Base-by-base conservation (phyloP, 2,329 filamentous ascomycete genomes). In the Pestalotiopsis sp. region DNA sequence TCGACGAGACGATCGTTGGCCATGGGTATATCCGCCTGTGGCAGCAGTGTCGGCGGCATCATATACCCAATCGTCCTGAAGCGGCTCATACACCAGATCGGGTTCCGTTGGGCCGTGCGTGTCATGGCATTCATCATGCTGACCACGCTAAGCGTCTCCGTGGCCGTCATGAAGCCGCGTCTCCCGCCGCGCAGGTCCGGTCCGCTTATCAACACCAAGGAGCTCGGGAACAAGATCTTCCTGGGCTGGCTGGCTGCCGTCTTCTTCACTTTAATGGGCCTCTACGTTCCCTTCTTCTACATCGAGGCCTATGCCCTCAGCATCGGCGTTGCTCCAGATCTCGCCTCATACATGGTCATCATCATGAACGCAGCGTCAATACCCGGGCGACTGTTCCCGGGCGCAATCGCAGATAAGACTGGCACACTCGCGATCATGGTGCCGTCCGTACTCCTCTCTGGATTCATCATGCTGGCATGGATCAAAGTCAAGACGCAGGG, bases 91-190 rank as follows among this genome's bases (percentile, higher is more conserved):
- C 78, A 78, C 1, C 72, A 69, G 25, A 75, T 85, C 36, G 84
- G 83, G 2, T 86, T 84, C 73, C 73, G 73, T 2, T 85, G 83
- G 83, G 81, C 84, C 0, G 79, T 85, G 52, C 78, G 84, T 36
- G 74, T 80, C 4, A 75, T 87, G 52, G 85, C 80, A 0, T 84
- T 87, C 68, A 45, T 64, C 20, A 36, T 25, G 14, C 31, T 64
- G 31, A 38, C 3, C 31, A 41, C 61, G n/a, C 61, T 64, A 1
- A 17, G 6, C 17, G 20, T 64, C 17, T 36, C 61, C 31, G 9
- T 64, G 12, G 31, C 61, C 2, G 31, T 64, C 9, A 27, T 62
- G 59, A n/a, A 27, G 17, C 25, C 36, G 13, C 27, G 59, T 9
- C 17, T 40, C 17, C 59, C 36, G 17, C 59, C 59, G 23, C 20